These are phyloP conservation scores for Tuber calosporum DNA, from an alignment of 495 filamentous ascomycete genomes.

Conservation along the genomic window DNA sequence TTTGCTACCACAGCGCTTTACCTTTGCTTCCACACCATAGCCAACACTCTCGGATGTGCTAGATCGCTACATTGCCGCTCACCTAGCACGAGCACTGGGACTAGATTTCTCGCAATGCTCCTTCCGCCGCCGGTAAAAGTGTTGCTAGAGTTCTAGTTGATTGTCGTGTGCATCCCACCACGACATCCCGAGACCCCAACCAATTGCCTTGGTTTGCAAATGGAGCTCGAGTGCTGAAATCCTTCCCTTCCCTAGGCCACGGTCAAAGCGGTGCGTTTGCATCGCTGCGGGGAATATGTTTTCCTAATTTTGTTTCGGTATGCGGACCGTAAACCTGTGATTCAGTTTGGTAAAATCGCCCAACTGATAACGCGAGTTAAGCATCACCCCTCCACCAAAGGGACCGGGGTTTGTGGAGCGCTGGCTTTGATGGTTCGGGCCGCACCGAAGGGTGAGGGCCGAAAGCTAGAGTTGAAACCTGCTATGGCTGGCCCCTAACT, in stretches of 20 bases:
- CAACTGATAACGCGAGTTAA: neutral
- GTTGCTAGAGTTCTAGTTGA: constrained; percentile 44
- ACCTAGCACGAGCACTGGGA: constrained; percentile 45
- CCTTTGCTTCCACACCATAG: constrained; percentile 73
- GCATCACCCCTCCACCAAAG: constrained; percentile 13
- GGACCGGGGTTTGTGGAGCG: constrained; percentile 13
- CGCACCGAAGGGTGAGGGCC: constrained; percentile 7
- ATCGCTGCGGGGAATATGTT: constrained; percentile 15
- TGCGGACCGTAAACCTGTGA: constrained; percentile 12
- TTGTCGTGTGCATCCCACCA: neutral
- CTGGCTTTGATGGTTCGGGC: constrained; percentile 16
- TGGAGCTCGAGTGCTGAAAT: no score
- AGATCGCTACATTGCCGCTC: constrained; percentile 61
- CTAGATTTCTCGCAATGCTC: constrained; percentile 43
- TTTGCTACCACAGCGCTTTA: constrained; percentile 1
- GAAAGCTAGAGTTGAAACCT: constrained; percentile 10
- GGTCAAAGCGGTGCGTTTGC: constrained; percentile 15
- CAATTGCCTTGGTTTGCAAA: constrained; percentile 15
- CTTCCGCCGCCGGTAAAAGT: constrained; percentile 38
- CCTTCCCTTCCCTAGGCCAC: constrained; percentile 18
- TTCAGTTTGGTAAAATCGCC: neutral
- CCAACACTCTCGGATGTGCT: constrained; percentile 60
- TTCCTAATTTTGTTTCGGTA: constrained; percentile 13
- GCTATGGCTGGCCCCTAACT: no score
- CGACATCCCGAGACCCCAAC: neutral